Evolutionary conservation across 306 rosid genomes (phyloP).

Genomic region (Quercus parvula): DNA sequence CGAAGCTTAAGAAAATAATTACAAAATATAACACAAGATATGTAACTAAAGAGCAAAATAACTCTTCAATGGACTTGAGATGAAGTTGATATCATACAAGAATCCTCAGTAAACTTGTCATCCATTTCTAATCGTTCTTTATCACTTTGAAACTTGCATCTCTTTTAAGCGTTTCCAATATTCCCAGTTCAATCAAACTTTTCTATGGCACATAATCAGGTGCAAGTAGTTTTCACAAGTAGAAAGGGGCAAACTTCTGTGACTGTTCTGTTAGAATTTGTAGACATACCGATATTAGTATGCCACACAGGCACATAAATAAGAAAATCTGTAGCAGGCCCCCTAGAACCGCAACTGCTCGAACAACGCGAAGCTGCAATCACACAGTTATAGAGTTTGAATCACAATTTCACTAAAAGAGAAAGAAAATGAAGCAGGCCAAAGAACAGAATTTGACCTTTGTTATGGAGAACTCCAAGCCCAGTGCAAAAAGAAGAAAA

Average conservation of each 20-base stretch:
- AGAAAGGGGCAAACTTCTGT: not conserved
- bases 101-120: not conserved
- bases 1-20: not conserved
- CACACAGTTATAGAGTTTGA: constrained; percentile 21
- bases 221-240: not conserved
- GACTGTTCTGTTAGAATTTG: not conserved
- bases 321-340: constrained; percentile 89
- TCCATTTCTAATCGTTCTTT: not conserved
- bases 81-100: not conserved
- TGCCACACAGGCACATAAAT: constrained; percentile 91
- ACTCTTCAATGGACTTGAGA: not conserved
- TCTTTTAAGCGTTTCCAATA: not conserved
- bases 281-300: constrained; percentile 73
- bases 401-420: constrained; percentile 7
- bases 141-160: not conserved
- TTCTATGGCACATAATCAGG: not conserved
- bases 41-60: not conserved
- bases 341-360: constrained; percentile 94
- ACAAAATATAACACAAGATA: not conserved
- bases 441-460: constrained; percentile 49
- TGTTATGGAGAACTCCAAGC: constrained; percentile 81
- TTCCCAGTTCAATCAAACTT: not conserved
- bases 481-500: constrained; percentile 94
- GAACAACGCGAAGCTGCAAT: constrained; percentile 85
- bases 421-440: constrained; percentile 16